These are phyloP conservation scores for Boletus sp. DNA, from an alignment of 1,284 basidiomycete species.

Conservation along the genomic window DNA sequence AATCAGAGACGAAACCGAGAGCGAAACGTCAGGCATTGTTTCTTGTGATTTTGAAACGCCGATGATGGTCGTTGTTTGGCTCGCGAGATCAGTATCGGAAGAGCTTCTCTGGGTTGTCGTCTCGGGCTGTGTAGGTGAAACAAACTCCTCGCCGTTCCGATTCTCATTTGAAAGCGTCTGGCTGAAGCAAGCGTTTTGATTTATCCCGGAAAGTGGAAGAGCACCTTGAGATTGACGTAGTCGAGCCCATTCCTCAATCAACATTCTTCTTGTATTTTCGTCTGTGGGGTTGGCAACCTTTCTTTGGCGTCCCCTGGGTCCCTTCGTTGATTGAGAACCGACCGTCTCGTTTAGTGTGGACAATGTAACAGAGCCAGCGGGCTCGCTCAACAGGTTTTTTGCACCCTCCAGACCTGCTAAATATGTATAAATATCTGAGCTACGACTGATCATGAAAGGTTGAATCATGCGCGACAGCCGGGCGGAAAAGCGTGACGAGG, in stretches of 20 bases:
- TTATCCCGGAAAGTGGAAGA: slow-evolving; percentile 13
- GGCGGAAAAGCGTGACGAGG: slow-evolving; percentile 18
- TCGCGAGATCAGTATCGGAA: background rate
- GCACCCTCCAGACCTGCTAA: slow-evolving; percentile 22
- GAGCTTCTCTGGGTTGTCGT: background rate
- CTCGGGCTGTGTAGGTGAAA: slow-evolving; percentile 1
- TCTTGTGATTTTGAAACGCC: slow-evolving; percentile 5
- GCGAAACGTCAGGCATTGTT: background rate
- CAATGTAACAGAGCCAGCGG: slow-evolving; percentile 1
- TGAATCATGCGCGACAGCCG: slow-evolving; percentile 22
- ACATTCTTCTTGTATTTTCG: slow-evolving; percentile 18
- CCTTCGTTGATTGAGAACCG: slow-evolving; percentile 7
- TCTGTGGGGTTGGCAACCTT: slow-evolving; percentile 18
- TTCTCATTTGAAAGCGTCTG: background rate
- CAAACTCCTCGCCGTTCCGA: background rate
- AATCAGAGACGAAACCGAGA: background rate
- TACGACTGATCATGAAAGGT: slow-evolving; percentile 13
- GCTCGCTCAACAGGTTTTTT: slow-evolving; percentile 12
- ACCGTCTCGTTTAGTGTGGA: slow-evolving; percentile 3
- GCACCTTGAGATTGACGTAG: slow-evolving; percentile 29
- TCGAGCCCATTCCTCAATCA: slow-evolving; percentile 32
- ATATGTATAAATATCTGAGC: slow-evolving; percentile 29
- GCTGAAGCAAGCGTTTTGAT: slow-evolving; percentile 1
- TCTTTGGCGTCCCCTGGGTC: slow-evolving; percentile 17
- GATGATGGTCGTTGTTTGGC: background rate